Base-by-base conservation (phyloP, 2,329 filamentous ascomycete genomes). In the Aspergillus tamarii region DNA sequence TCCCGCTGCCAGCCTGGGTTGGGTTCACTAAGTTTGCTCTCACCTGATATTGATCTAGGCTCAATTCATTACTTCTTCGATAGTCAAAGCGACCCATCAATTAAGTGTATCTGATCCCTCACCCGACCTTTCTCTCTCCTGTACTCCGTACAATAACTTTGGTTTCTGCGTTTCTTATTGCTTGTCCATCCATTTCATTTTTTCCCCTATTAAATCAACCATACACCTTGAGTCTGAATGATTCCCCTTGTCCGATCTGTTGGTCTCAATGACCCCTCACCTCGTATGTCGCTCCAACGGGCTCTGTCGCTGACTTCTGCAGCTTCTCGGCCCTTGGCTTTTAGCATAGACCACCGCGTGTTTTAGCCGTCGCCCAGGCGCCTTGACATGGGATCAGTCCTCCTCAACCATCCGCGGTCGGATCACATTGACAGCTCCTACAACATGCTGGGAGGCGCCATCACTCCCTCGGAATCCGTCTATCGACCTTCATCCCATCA, bases 341-440 rank as follows among this genome's bases (percentile, higher is more conserved):
- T 60, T 60, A 64, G 54, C 30, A 50, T 56, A 52, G 57, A 28
- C 60, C 63, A 58, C 65, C 60, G 59, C 61, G 46, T 54, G 23
- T 57, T 57, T 50, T 56, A 43, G 52, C 46, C 50, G 50, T 54
- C 28, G 30, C 53, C 50, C 59, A 11, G 30, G 14, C 62, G 71
- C 69, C 78, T 79, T 81, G 85, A 82, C 77, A 88, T 88, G 86
- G 85, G 84, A 82, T 86, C 85, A 76, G 79, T 88, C 70, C 80
- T 87, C 74, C 78, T 87, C 72, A 83, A 82, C 81, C 92, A 94
- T 83, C 89, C 89, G 82, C 88, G 89, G 80, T 86, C 91, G 78
- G 89, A 92, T 81, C 84, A 89, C 71, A 84, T 87, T 72, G 86
- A 88, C 80, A 89, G 90, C 80, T 87, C 88, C 83, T 88, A 84